phyloP scores from a whole-genome alignment of 1,284 basidiomycete genomes.

The Naganishia sp. region DNA sequence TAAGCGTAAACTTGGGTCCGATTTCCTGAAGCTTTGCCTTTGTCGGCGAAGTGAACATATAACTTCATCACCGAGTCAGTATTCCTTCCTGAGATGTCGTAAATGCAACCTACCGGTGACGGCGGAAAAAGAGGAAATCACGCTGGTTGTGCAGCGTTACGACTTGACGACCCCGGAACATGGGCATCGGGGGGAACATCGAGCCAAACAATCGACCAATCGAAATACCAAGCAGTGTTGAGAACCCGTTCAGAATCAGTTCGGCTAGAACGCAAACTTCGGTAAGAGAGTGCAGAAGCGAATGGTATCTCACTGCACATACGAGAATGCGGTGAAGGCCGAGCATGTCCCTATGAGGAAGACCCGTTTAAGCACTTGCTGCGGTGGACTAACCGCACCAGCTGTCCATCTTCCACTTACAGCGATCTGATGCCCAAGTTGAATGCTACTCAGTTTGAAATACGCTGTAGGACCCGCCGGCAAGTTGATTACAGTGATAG shows the following conservation, averaged over 20 bases:
- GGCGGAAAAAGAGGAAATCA: constrained; percentile 95
- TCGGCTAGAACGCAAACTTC: constrained; percentile 60
- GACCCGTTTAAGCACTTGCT: constrained; percentile 29
- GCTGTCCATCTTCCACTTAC: constrained; percentile 56
- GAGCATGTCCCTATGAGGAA: constrained; percentile 76
- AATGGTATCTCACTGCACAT: constrained; percentile 24
- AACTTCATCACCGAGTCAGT: constrained; percentile 58
- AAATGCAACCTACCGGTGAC: constrained; percentile 67
- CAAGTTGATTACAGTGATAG: constrained; percentile 86
- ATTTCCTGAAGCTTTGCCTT: constrained; percentile 96
- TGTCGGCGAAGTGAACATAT: constrained; percentile 86
- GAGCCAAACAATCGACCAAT: constrained; percentile 94
- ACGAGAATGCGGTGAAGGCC: constrained; percentile 84
- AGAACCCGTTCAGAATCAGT: constrained; percentile 92
- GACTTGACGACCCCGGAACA: constrained; percentile 95
- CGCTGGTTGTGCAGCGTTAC: constrained; percentile 97
- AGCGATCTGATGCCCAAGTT: constrained; percentile 80
- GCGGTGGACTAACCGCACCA: not conserved
- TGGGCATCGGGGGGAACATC: constrained; percentile 89
- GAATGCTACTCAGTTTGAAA: constrained; percentile 89
- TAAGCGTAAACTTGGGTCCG: constrained; percentile 94
- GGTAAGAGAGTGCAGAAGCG: not conserved
- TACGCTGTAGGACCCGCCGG: constrained; percentile 93
- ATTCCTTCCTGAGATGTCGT: not conserved
- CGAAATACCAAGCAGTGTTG: constrained; percentile 87